Evolutionary conservation across 768 basidiomycete genomes (phyloP).

Genomic region (Leccinum disarticulatum): DNA sequence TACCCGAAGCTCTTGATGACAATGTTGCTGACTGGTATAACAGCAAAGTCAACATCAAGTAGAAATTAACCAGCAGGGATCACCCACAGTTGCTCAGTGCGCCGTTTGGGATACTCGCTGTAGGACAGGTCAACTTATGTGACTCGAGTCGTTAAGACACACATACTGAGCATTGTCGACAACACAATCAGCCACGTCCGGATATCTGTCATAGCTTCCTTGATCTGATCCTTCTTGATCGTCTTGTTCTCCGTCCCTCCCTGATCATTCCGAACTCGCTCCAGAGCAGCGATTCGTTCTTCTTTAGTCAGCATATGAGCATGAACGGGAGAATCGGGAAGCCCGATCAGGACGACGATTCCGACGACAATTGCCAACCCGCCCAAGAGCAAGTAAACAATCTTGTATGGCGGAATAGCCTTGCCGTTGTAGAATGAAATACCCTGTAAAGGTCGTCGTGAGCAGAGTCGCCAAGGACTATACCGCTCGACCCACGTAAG

Average conservation of each 20-base stretch:
- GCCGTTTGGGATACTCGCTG: slow-evolving; percentile 68
- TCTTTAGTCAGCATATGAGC: slow-evolving; percentile 55
- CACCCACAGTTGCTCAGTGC: slow-evolving; percentile 59
- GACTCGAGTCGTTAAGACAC: neutral
- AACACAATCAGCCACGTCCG: slow-evolving; percentile 64
- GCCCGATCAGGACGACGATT: slow-evolving; percentile 52
- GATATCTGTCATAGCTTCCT: slow-evolving; percentile 55
- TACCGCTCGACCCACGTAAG: slow-evolving; percentile 44
- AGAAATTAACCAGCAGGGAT: neutral
- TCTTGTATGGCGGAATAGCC: slow-evolving; percentile 54
- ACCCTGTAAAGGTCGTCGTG: slow-evolving; percentile 39
- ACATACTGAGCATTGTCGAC: slow-evolving; percentile 56
- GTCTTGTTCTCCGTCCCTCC: slow-evolving; percentile 62
- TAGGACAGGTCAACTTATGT: neutral
- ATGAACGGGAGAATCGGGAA: slow-evolving; percentile 66
- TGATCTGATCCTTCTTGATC: slow-evolving; percentile 56
- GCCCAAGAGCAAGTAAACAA: slow-evolving; percentile 60
- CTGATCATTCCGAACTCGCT: slow-evolving; percentile 64
- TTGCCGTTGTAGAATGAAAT: slow-evolving; percentile 54
- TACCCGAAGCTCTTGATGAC: slow-evolving; percentile 66
- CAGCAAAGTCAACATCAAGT: neutral
- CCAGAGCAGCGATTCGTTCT: slow-evolving; percentile 61
- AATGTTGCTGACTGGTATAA: slow-evolving; percentile 51
- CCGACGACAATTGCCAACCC: slow-evolving; percentile 61
- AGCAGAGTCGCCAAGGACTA: neutral